A percentile compares a stretch with the other conserved stretches of the same genome.
phyloP scores from a whole-genome alignment of 306 rosid species.

The Pyrus bretschneideri region DNA sequence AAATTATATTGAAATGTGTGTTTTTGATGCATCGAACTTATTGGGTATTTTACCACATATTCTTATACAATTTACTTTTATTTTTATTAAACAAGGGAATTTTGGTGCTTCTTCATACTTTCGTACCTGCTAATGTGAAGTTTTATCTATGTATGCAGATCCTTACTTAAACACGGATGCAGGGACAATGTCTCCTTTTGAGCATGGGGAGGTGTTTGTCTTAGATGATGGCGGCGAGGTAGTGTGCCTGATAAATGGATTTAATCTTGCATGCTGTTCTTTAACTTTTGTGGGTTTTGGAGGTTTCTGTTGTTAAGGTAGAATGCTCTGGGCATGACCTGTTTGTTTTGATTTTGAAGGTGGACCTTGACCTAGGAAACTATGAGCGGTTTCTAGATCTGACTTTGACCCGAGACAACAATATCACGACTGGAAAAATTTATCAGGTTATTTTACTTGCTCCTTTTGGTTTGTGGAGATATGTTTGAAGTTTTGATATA shows the following conservation, averaged over 20 bases:
- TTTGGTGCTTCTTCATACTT: not conserved
- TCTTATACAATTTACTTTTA: not conserved
- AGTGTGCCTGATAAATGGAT: slow-evolving; percentile 8
- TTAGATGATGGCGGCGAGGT: slow-evolving; percentile 91
- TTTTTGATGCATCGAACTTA: not conserved
- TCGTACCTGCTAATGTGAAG: slow-evolving; percentile 6
- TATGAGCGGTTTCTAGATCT: slow-evolving; percentile 78
- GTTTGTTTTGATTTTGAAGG: slow-evolving; percentile 35
- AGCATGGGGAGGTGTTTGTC: slow-evolving; percentile 85
- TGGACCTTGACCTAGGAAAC: slow-evolving; percentile 91
- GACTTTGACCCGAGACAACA: slow-evolving; percentile 73
- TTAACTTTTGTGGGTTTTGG: not conserved
- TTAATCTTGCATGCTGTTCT: slow-evolving; percentile 1
- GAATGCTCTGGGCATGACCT: not conserved
- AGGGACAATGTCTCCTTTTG: slow-evolving; percentile 85
- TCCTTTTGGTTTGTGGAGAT: not conserved
- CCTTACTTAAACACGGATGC: slow-evolving; percentile 90
- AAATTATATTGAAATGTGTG: not conserved
- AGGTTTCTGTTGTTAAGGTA: not conserved
- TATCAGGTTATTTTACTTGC: slow-evolving; percentile 49
- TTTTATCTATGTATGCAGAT: slow-evolving; percentile 36
- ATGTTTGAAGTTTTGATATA: not conserved
- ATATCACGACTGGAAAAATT: slow-evolving; percentile 85
- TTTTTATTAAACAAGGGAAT: not conserved
- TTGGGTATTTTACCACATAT: not conserved